Evolutionary conservation across 179 eudicot species (phyloP).

Genomic region (Heliamphora ciliata): DNA sequence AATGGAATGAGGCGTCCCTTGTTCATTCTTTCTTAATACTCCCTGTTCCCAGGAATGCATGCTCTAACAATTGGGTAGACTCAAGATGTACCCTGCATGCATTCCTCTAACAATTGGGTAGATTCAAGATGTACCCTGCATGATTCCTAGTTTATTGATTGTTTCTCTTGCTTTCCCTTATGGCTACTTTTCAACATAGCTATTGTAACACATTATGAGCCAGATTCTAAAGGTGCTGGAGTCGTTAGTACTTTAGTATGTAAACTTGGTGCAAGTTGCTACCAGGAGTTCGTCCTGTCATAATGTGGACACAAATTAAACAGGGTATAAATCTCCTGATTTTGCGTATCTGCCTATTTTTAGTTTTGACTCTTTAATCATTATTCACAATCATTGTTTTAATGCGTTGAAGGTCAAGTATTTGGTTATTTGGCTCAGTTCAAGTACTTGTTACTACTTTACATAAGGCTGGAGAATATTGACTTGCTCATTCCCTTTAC

Average conservation of each 20-base stretch:
- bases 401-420: neutral
- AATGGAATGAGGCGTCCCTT: too few species aligned
- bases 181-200: neutral
- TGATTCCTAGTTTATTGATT: neutral
- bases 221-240: neutral
- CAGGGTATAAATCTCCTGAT: neutral
- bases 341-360: neutral
- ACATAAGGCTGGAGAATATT: neutral
- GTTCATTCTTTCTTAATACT: too few species aligned
- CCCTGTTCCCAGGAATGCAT: too few species aligned
- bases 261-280: neutral
- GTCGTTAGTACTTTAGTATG: neutral
- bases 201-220: neutral
- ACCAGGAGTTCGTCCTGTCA: neutral
- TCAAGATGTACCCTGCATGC: too few species aligned
- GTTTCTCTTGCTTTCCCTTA: neutral
- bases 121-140: too few species aligned
- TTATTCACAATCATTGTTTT: neutral
- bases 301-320: neutral
- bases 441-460: neutral
- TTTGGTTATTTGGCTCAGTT: neutral
- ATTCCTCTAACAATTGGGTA: too few species aligned
- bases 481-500: slow-evolving; percentile 11
- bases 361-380: neutral
- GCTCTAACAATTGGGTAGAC: too few species aligned